Conservation (phyloP, 2,329 filamentous ascomycete species). For the Scedosporium apiospermum region DNA sequence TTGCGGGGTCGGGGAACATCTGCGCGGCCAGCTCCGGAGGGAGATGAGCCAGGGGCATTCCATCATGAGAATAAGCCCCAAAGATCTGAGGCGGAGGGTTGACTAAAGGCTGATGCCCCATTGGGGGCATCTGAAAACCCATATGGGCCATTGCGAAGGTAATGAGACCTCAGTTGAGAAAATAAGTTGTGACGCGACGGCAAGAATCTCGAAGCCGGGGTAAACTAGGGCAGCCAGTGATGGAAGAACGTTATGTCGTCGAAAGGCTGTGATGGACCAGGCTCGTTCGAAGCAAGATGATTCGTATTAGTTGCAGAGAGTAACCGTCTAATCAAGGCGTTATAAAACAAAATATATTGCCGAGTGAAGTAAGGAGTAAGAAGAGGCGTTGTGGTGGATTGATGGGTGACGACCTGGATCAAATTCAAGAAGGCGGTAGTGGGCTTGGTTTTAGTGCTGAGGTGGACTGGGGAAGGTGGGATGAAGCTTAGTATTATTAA, state of each 20-base stretch:
- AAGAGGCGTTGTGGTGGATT: too few species aligned
- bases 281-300: neutral
- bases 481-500: constrained; percentile 1
- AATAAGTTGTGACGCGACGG: neutral
- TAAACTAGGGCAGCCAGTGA: neutral
- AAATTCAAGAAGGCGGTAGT: neutral
- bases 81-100: constrained; percentile 63
- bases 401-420: neutral
- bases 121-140: constrained; percentile 48
- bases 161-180: neutral
- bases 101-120: constrained; percentile 48
- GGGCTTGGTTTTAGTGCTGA: neutral
- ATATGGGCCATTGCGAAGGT: constrained; percentile 38
- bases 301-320: too few species aligned
- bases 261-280: neutral
- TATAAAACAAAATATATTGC: neutral
- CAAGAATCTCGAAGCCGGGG: neutral
- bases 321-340: too few species aligned
- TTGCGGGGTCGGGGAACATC: constrained; percentile 48
- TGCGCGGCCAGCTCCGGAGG: constrained; percentile 49
- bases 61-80: constrained; percentile 50
- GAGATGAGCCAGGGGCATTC: constrained; percentile 45
- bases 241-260: neutral
- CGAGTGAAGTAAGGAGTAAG: neutral
- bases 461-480: neutral